Evolutionary conservation across 176 grass and related monocot genomes (phyloP), one percentile per base, ranked within the genome.

Genomic region (Triticum monococcum): DNA sequence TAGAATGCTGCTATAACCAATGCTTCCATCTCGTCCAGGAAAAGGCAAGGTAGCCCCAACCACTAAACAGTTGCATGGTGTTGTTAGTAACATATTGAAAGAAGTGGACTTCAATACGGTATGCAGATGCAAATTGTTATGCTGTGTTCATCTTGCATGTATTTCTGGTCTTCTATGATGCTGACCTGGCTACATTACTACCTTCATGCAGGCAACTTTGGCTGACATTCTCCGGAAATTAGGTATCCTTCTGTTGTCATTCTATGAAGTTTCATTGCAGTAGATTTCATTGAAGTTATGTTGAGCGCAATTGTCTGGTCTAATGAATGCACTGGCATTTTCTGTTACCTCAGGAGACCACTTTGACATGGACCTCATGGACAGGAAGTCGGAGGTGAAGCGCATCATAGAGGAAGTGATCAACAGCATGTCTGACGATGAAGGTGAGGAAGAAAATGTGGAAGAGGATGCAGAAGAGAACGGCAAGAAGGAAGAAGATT

Each of bases 51-150:
- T 38, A 33, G 85, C 90, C 54, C 97, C 97, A 60, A 99, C 91
- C 24, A 85, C 75, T 28, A 86, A 95, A 81, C 85, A 99, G 63
- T 84, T 99, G 72, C 92, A 92, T 90, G 89, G 83, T 86, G 94
- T 99, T 80, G 83, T 99, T 79, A 93, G 80, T 64, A 74, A 91
- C 17, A 92, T 97, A 90, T 89, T 99, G 75, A 94, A 94, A 90
- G 90, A 97, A 99, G 97, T 99, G 64, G 97, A 99, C 69, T 99
- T 99, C 85, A 97, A 99, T 80, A 99, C 97, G 23, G 97, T 99
- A 87, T 74, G 79, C 50, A 57, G 64, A 37, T 46, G 0, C 63
- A 80, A 61, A 32, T 40, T 0, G 26, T 86, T 84, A 31, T 82
- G 64, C 48, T 90, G 54, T 83, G 20, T 17, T 38, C 17, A 62